Base-by-base conservation (phyloP, 1,284 basidiomycete genomes). In the Melampsora occidentalis region DNA sequence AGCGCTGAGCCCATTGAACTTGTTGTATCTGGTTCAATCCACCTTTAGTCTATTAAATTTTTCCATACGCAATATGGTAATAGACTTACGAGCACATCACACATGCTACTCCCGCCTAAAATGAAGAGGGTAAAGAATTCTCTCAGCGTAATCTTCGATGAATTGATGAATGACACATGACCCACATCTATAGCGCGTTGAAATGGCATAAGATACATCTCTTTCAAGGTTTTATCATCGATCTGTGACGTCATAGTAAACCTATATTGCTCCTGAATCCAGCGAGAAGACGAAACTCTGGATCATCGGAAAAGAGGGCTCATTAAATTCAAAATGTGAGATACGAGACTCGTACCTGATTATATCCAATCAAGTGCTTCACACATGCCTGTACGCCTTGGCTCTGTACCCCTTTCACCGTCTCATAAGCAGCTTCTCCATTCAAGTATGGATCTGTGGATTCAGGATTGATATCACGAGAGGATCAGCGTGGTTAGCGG, bases 381-480 rank as follows among this genome's bases (percentile, higher is more conserved):
- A 80, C 64, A n/a, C 72, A 79, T 10, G 82, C 80, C 71, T 80
- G 79, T 4, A 82, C 81, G 63, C 81, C 81, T 16, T 78, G 75
- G 20, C 77, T 77, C 73, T 83, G 82, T 2, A 81, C 78, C 39
- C 80, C 82, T 12, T 77, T 79, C 7, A 81, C 79, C 1, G 79
- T 80, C 46, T 79, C 76, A 76, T 78, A 76, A 5, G 79, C 79
- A 33, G 78, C 80, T 70, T 80, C 81, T 12, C 82, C 82, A 62
- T 67, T 78, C 22, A 83, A 77, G 76, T 81, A 82, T 12, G 72
- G 69, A 35, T 81, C 80, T 46, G 14, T 12, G 14, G 12, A 14
- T 46, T 46, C 14, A 46, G 42, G 10, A 46, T 12, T 46, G 42
- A 14, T 46, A 16, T 14, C 14, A 10, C 42, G 42, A 16, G 12